These are phyloP conservation scores for Chenopodium quinoa DNA, from an alignment of 148 eudicot genomes.

Conservation along the genomic window DNA sequence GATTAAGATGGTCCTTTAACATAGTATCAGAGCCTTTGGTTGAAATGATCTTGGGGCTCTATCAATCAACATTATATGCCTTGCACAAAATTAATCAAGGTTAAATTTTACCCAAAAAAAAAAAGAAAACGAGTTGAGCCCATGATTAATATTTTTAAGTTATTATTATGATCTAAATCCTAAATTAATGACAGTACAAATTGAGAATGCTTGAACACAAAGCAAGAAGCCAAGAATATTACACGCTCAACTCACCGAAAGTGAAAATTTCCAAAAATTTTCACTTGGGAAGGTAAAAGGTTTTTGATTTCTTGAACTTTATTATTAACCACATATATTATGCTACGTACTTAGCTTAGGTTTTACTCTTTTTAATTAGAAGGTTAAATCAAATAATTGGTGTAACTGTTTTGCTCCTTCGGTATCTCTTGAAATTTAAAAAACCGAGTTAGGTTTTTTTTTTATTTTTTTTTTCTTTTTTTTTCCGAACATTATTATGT, in stretches of 20 bases:
- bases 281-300: not conserved
- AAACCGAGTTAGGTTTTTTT: not conserved
- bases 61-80: not conserved
- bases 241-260: constrained; percentile 4
- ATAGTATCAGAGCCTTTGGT: no score
- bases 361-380: not conserved
- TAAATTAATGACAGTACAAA: no score
- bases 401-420: not conserved
- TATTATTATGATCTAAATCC: not conserved
- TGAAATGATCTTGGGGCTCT: no score
- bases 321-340: not conserved
- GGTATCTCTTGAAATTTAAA: not conserved
- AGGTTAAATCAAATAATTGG: not conserved
- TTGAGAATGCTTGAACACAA: constrained; percentile 3
- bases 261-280: not conserved
- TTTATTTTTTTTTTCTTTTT: no score
- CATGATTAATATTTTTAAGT: not conserved
- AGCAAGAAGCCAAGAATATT: not conserved
- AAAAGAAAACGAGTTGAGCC: not conserved
- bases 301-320: not conserved
- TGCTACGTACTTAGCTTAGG: not conserved
- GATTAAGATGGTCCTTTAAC: no score
- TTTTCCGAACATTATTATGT: not conserved
- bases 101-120: no score
- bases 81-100: not conserved